Base-by-base conservation (phyloP, 306 rosid species). In the Acacia confusa region DNA sequence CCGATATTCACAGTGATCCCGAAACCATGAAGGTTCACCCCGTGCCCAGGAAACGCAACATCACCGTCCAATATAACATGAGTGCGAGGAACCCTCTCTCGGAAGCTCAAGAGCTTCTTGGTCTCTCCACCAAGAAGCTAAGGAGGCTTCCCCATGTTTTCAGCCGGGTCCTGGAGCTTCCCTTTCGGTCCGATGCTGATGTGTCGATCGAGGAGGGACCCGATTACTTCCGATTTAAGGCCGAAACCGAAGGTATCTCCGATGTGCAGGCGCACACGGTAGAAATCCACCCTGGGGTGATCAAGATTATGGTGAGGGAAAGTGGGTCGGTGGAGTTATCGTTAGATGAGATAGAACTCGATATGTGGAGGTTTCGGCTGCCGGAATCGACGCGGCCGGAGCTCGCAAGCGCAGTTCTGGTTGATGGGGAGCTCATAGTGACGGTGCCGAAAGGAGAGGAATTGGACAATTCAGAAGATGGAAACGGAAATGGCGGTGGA, bases 231-330 rank as follows among this genome's bases (percentile, higher is more conserved):
- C 97, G 98, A 40, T 96, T 96, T 75, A 86, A 88, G 10, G 98
- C 92, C 32, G 97, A 91, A 76, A 86, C 98, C 12, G 88, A 82
- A 6, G 87, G 82, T 3, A 76, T 88, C 43, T 84, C 90, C 57
- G 87, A 84, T 28, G 92, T 96, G 3, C 86, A 92, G 82, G 87
- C 99, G 6, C 97, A 93, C 70, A 85, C 94, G 27, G 85, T 93
- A 11, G 98, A 96, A 83, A 96, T 96, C 78, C 94, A 93, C 85
- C 99, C 99, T 0, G 99, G 98, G 4, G 98, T 96, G 64, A 90
- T 88, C 27, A 96, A 96, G 89, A 91, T 96, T 69, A 96, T 92
- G 52, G 99, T 96, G 9, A 88, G 99, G 73, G 97, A 89, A 55
- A 85, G 88, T 48, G 94, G 76, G 3, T 81, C 94, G 17, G 80